Conservation (phyloP, 2,329 filamentous ascomycete species). For the Zymoseptoria tritici region DNA sequence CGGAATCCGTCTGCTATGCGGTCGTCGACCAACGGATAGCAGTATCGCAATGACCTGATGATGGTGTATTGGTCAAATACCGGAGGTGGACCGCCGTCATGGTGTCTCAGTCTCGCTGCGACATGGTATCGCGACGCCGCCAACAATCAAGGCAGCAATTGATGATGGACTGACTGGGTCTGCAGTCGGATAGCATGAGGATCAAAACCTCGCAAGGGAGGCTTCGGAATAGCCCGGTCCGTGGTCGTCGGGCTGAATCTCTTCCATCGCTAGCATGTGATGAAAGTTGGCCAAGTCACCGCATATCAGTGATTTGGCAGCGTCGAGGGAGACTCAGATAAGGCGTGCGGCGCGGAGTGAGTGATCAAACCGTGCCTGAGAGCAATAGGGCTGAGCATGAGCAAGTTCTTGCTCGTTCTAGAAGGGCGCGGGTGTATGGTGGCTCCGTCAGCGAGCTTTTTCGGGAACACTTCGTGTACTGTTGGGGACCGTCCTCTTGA, state of each 20-base stretch:
- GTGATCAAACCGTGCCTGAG: not conserved
- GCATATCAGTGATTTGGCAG: no score
- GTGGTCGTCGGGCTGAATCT: no score
- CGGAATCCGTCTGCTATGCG: not conserved
- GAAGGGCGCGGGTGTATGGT: not conserved
- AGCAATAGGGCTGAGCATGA: not conserved
- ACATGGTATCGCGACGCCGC: no score
- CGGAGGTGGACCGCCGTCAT: not conserved
- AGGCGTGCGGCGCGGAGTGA: not conserved
- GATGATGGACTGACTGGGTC: not conserved
- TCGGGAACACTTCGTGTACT: not conserved
- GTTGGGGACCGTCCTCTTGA: not conserved
- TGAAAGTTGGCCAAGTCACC: no score
- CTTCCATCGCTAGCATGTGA: no score
- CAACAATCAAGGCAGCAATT: not conserved
- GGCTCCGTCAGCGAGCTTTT: not conserved
- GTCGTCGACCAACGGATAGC: not conserved
- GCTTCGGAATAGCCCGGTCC: no score
- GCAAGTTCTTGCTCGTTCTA: not conserved
- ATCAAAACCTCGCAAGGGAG: no score
- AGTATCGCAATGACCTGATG: not conserved
- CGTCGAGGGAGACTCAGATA: no score
- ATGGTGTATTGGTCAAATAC: not conserved
- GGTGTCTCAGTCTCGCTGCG: no score
- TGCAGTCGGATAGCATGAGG: no score